Evolutionary conservation across 1,284 basidiomycete genomes (phyloP).

Genomic region (Peniophora sp.): DNA sequence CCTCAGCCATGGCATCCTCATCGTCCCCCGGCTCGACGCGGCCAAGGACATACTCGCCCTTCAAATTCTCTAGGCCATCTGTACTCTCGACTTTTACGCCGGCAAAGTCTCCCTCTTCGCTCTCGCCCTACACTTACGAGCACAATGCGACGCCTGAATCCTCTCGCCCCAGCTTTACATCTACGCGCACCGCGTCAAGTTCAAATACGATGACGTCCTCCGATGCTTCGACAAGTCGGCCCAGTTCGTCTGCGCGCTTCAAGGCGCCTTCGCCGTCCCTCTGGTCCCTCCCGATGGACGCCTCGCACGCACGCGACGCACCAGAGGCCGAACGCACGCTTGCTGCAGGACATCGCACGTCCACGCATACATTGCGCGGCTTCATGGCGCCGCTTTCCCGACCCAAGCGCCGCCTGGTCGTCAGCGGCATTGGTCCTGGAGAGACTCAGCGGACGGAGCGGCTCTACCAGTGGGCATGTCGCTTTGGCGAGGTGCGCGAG

Average conservation of each 20-base stretch:
- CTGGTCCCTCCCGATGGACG: constrained; percentile 31
- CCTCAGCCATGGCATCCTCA: too few species aligned
- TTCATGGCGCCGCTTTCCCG: constrained; percentile 4
- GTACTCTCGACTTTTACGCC: constrained; percentile 51
- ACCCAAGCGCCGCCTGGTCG: constrained; percentile 27
- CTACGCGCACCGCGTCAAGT: constrained; percentile 49
- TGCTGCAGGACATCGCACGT: constrained; percentile 14
- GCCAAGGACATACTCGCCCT: constrained; percentile 16
- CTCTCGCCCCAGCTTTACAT: constrained; percentile 56
- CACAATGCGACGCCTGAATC: neutral
- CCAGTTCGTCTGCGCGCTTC: constrained; percentile 29
- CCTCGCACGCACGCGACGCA: constrained; percentile 28
- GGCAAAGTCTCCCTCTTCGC: constrained; percentile 20
- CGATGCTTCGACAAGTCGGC: constrained; percentile 35
- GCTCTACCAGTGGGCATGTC: constrained; percentile 52
- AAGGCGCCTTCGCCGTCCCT: constrained; percentile 28
- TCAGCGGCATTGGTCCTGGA: constrained; percentile 27
- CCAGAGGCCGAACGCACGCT: constrained; percentile 21
- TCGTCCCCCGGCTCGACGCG: constrained; percentile 6
- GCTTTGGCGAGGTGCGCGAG: constrained; percentile 64
- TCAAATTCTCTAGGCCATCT: constrained; percentile 47
- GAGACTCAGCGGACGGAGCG: constrained; percentile 26
- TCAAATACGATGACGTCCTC: constrained; percentile 31
- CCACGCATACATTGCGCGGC: neutral
- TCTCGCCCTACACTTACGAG: neutral